A percentile compares a stretch with the other conserved stretches of the same genome.
Evolutionary conservation across 2,329 filamentous ascomycete genomes (phyloP).

Genomic region (Furcasterigmium sp.): DNA sequence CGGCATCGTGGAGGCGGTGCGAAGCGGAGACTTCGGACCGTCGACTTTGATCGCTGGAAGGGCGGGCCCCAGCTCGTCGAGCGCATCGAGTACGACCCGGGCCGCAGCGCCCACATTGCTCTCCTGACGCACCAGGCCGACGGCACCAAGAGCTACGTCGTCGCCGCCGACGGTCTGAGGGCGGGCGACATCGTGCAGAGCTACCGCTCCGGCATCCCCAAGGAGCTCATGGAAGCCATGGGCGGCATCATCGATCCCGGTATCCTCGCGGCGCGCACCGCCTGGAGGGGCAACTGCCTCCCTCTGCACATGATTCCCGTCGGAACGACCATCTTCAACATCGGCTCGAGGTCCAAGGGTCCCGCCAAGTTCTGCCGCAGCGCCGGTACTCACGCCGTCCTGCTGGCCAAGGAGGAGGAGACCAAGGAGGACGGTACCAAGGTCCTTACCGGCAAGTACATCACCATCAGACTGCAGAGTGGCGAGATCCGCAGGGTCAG

Average conservation of each 20-base stretch:
- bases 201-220: conserved; percentile 83
- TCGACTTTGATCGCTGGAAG: conserved; percentile 78
- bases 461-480: conserved; percentile 83
- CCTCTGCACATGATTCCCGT: conserved; percentile 94
- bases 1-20: conserved; percentile 88
- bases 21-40: conserved; percentile 84
- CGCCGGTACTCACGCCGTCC: conserved; percentile 84
- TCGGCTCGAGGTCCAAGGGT: conserved; percentile 69
- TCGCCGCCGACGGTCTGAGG: conserved; percentile 91
- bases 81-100: conserved; percentile 93
- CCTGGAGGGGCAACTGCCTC: conserved; percentile 89
- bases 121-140: conserved; percentile 72
- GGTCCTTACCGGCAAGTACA: conserved; percentile 67
- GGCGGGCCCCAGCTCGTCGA: conserved; percentile 85
- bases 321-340: conserved; percentile 87
- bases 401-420: conserved; percentile 84
- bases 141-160: conserved; percentile 77
- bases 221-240: conserved; percentile 84
- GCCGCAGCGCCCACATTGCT: conserved; percentile 88
- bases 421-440: conserved; percentile 53
- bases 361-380: conserved; percentile 89
- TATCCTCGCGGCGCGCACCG: conserved; percentile 91
- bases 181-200: conserved; percentile 90
- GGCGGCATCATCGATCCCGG: conserved; percentile 89
- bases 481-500: conserved; percentile 87